Base-by-base conservation (phyloP, 2,329 filamentous ascomycete species). In the Aspergillus fumigatiaffinis region DNA sequence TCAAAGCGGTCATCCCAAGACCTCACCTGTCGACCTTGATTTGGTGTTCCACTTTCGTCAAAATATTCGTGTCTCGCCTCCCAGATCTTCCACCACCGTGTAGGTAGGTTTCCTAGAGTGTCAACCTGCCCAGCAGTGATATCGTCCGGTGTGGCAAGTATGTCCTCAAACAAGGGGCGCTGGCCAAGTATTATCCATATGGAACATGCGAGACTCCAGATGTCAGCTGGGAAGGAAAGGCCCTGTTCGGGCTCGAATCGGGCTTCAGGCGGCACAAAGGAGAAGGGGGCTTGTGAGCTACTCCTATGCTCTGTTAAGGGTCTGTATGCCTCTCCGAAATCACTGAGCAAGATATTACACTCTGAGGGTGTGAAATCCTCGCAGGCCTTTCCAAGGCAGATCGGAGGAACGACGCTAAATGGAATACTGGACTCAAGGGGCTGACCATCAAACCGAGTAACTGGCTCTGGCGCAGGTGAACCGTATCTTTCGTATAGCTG, bases 171-270 rank as follows among this genome's bases (percentile, higher is more conserved):
- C 29, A 70, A 63, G 26, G 65, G 57, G 14, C 63, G 61, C 29
- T 66, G 57, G 2, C 64, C 68, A 21, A 77, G 54, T 64, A 75
- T 60, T 47, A 51, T 44, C n/a, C 57, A 64, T 51, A 65, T 57
- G 8, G 52, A 54, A 57, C 54, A 61, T 0, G 63, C 66, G 17
- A 75, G 65, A 46, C 66, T 72, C 73, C 71, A 76, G 17, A 75
- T 72, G 50, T 76, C 72, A 3, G 71, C 68, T 20, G 65, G 21
- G 38, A 70, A 63, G 14, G 58, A 59, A 38, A 63, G 51, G 10
- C 26, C n/a, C n/a, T n/a, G n/a, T n/a, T n/a, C n/a, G n/a, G n/a
- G n/a, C n/a, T n/a, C n/a, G n/a, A n/a, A n/a, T n/a, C n/a, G n/a
- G n/a, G n/a, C n/a, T n/a, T n/a, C n/a, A n/a, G n/a, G n/a, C n/a